These are phyloP conservation scores for Coffea eugenioides DNA, from an alignment of 257 asterid species.

Conservation along the genomic window DNA sequence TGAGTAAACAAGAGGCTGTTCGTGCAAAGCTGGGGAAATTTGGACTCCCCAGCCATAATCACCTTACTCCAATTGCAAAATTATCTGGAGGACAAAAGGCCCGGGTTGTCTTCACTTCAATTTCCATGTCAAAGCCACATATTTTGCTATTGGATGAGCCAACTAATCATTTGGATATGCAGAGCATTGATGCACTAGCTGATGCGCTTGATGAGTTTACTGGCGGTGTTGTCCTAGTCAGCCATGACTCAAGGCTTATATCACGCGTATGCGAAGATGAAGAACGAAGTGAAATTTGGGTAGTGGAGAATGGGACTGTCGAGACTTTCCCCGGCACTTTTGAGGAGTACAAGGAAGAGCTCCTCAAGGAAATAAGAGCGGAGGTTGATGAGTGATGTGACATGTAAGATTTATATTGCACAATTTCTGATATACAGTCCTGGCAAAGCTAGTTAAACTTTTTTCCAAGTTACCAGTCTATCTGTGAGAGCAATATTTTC, in stretches of 20 bases:
- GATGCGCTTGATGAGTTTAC: conserved; percentile 73
- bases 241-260: conserved; percentile 68
- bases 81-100: conserved; percentile 73
- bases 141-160: conserved; percentile 68
- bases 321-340: conserved; percentile 50
- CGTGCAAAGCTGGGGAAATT: conserved; percentile 72
- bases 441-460: neutral
- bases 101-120: conserved; percentile 67
- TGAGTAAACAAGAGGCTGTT: conserved; percentile 67
- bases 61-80: conserved; percentile 57
- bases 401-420: neutral
- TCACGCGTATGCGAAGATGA: conserved; percentile 64
- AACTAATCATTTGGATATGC: conserved; percentile 78
- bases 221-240: conserved; percentile 67
- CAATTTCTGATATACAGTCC: neutral
- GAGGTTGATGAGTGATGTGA: conserved; percentile 53
- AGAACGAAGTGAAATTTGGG: conserved; percentile 61
- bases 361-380: conserved; percentile 51
- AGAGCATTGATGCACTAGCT: conserved; percentile 67
- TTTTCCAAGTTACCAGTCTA: neutral
- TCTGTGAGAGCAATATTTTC: neutral
- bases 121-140: conserved; percentile 72
- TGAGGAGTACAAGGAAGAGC: conserved; percentile 71
- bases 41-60: conserved; percentile 76
- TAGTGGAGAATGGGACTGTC: conserved; percentile 63